Conservation (phyloP, 768 basidiomycete genomes). For the Tylopilus plumbeoviolaceoides region DNA sequence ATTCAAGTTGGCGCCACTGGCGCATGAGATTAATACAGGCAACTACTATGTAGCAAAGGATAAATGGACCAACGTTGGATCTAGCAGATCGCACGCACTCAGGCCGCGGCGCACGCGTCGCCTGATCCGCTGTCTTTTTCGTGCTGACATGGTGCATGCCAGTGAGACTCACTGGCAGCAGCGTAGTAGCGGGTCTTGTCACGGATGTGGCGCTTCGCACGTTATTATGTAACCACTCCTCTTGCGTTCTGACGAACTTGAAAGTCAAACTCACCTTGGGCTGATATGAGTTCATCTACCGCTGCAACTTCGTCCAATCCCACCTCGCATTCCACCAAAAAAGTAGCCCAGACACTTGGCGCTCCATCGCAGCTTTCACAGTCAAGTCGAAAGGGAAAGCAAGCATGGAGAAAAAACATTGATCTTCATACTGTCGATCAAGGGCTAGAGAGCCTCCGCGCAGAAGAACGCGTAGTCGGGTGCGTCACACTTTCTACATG, state of each 20-base stretch:
- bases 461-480: slow-evolving; percentile 82
- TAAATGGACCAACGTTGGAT: too few relatives aligned
- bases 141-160: too few relatives aligned
- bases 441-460: slow-evolving; percentile 68
- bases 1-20: too few relatives aligned
- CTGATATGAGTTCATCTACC: slow-evolving; percentile 9
- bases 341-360: slow-evolving; percentile 13
- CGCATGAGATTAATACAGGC: too few relatives aligned
- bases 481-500: slow-evolving; percentile 30
- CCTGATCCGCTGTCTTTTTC: too few relatives aligned
- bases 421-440: slow-evolving; percentile 77
- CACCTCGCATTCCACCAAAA: slow-evolving; percentile 4
- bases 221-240: slow-evolving; percentile 4
- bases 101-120: too few relatives aligned
- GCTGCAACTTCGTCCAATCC: neutral
- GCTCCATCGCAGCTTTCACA: slow-evolving; percentile 42
- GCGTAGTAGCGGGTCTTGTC: too few relatives aligned
- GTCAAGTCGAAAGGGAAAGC: slow-evolving; percentile 84
- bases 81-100: too few relatives aligned
- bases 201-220: too few relatives aligned
- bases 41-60: too few relatives aligned
- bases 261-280: neutral
- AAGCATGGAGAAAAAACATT: slow-evolving; percentile 91
- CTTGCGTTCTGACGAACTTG: neutral
- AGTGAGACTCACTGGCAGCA: too few relatives aligned